These are phyloP conservation scores for Lophium mytilinum DNA, from an alignment of 495 filamentous ascomycete genomes.

Conservation along the genomic window DNA sequence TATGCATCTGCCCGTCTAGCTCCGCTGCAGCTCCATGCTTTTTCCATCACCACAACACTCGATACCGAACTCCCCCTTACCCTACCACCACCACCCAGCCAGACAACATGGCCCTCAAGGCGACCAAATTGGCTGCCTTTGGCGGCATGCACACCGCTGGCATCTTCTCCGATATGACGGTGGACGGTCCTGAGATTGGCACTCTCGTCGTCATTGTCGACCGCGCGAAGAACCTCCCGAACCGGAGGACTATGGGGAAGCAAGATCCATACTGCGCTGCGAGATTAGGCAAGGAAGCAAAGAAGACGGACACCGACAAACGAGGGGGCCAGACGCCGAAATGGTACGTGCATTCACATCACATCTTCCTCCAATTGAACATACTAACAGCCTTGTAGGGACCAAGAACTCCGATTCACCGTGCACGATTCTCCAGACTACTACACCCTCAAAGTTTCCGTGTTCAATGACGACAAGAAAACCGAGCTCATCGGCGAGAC, in stretches of 20 bases:
- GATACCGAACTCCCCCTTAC: background rate
- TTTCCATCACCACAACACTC: background rate
- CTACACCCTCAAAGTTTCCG: constrained; percentile 82
- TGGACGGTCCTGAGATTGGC: constrained; percentile 91
- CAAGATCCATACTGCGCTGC: constrained; percentile 97
- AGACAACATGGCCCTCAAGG: constrained; percentile 26
- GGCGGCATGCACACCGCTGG: constrained; percentile 65
- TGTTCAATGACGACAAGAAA: constrained; percentile 96
- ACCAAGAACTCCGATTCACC: constrained; percentile 91
- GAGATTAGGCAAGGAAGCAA: constrained; percentile 90
- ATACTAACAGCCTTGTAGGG: constrained; percentile 50
- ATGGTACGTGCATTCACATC: constrained; percentile 58
- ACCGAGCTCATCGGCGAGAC: constrained; percentile 92
- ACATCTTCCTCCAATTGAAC: background rate
- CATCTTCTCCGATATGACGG: constrained; percentile 90
- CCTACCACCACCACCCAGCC: background rate
- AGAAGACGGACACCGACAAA: constrained; percentile 92
- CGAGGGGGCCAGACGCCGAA: constrained; percentile 90
- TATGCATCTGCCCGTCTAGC: no score
- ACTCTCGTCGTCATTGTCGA: constrained; percentile 89
- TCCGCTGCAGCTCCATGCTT: background rate
- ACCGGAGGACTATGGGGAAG: constrained; percentile 93
- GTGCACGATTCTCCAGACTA: constrained; percentile 97
- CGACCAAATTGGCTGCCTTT: constrained; percentile 11
- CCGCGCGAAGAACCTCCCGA: constrained; percentile 79